A percentile compares a stretch with the other conserved stretches of the same genome.
Conservation (phyloP, 768 basidiomycete genomes). For the Calocybe gangraenosa region DNA sequence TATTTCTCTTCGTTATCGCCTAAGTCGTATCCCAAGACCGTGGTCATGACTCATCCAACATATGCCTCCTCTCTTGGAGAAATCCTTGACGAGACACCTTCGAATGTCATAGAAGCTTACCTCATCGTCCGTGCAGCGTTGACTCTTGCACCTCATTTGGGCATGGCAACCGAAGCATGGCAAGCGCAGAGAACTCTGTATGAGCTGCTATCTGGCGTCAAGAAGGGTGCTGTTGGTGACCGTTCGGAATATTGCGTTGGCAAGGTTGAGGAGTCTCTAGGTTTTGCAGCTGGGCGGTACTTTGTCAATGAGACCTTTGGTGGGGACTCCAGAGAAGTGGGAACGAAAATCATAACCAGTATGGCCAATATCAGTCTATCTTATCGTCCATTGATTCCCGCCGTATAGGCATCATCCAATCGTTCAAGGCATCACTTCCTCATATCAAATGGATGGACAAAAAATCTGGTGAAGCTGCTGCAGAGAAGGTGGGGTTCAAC, state of each 20-base stretch:
- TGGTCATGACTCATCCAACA: slow-evolving; percentile 80
- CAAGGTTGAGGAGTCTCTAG: slow-evolving; percentile 67
- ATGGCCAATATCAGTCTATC: slow-evolving; percentile 1
- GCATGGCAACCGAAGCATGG: slow-evolving; percentile 74
- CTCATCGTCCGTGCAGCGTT: slow-evolving; percentile 76
- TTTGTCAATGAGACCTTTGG: slow-evolving; percentile 85
- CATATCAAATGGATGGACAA: slow-evolving; percentile 91
- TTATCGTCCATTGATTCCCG: neutral
- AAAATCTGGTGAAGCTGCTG: slow-evolving; percentile 73
- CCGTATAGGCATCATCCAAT: slow-evolving; percentile 60
- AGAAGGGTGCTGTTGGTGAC: slow-evolving; percentile 81
- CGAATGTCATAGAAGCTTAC: slow-evolving; percentile 82
- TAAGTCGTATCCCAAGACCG: slow-evolving; percentile 65
- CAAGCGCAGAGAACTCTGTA: slow-evolving; percentile 65
- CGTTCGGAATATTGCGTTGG: slow-evolving; percentile 81
- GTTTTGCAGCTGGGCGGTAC: slow-evolving; percentile 87
- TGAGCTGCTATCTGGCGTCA: slow-evolving; percentile 77
- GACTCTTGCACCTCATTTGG: slow-evolving; percentile 64
- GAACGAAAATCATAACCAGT: slow-evolving; percentile 81
- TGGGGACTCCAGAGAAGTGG: slow-evolving; percentile 74
- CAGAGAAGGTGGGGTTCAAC: slow-evolving; percentile 61
- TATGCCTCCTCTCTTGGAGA: slow-evolving; percentile 65
- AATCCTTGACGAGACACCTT: slow-evolving; percentile 63
- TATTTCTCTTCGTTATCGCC: slow-evolving; percentile 87
- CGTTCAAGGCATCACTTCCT: slow-evolving; percentile 77